Conservation (phyloP, 2,329 filamentous ascomycete genomes). For the Calcarisporium arbuscula region DNA sequence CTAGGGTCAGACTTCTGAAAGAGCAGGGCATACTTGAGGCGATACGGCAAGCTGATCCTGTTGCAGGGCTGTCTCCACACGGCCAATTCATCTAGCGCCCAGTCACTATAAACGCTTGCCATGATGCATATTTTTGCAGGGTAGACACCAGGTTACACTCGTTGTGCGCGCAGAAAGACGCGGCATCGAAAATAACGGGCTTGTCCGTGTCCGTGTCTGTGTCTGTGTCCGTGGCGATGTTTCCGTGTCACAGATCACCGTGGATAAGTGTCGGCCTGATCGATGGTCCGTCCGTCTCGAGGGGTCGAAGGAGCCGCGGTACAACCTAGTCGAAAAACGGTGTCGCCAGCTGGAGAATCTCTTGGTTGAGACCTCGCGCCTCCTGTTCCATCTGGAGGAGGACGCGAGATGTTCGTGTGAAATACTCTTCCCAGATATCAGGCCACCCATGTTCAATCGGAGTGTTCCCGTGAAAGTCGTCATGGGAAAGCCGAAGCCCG, state of each 20-base stretch:
- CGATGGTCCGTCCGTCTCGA: conserved; percentile 20
- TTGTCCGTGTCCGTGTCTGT: no score
- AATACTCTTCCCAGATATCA: conserved; percentile 28
- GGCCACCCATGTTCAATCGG: conserved; percentile 22
- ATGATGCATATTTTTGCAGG: not conserved
- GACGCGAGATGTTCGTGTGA: conserved; percentile 8
- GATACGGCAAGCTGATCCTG: conserved; percentile 11
- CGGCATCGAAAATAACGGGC: conserved; percentile 23
- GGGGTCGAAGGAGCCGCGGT: conserved; percentile 19
- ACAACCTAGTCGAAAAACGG: conserved; percentile 20
- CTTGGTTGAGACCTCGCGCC: conserved; percentile 5
- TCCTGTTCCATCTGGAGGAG: conserved; percentile 3
- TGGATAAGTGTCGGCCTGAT: conserved; percentile 25
- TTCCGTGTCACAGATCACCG: conserved; percentile 27
- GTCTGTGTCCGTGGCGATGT: conserved; percentile 18
- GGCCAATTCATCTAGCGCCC: conserved; percentile 3
- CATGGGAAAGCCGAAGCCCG: conserved; percentile 24
- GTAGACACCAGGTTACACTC: conserved; percentile 13
- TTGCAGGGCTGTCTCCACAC: conserved; percentile 7
- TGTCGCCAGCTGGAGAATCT: conserved; percentile 12
- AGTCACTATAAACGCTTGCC: not conserved
- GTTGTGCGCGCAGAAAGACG: conserved; percentile 23
- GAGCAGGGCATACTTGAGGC: conserved; percentile 14
- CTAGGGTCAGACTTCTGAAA: conserved; percentile 14
- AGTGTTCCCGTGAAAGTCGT: conserved; percentile 22